phyloP scores from a whole-genome alignment of 108 stramenopile genomes.

The Stephanodiscus triporus region DNA sequence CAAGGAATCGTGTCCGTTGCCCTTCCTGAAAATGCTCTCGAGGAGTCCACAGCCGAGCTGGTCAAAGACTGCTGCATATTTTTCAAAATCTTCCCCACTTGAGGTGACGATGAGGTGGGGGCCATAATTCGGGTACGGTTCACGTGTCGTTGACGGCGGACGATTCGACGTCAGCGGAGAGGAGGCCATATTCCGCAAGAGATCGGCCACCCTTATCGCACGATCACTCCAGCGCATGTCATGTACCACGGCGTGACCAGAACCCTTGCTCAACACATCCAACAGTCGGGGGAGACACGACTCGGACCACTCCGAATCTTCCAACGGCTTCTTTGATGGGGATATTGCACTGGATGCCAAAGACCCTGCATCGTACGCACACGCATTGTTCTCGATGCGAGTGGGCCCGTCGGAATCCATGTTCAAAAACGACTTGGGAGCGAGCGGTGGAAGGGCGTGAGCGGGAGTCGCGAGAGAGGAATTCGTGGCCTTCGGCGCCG shows the following conservation, averaged over 20 bases:
- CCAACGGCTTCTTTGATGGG: conserved; percentile 26
- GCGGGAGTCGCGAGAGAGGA: conserved; percentile 13
- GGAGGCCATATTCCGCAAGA: conserved; percentile 57
- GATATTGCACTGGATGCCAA: conserved; percentile 8
- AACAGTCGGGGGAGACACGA: conserved; percentile 66
- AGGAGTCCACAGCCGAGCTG: conserved; percentile 30
- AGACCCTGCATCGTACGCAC: neutral
- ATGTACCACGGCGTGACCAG: conserved; percentile 77
- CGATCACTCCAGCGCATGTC: conserved; percentile 75
- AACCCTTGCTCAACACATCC: conserved; percentile 64
- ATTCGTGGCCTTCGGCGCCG: neutral
- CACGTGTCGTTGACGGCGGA: neutral
- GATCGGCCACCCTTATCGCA: conserved; percentile 61
- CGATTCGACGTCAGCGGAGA: neutral
- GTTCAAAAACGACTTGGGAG: conserved; percentile 31
- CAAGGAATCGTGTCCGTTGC: conserved; percentile 15
- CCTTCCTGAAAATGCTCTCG: conserved; percentile 11
- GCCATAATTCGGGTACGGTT: conserved; percentile 54
- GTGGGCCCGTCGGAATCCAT: neutral
- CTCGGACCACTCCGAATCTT: conserved; percentile 60
- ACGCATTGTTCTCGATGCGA: neutral
- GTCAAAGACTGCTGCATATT: conserved; percentile 40
- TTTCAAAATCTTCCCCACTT: conserved; percentile 67
- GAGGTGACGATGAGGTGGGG: conserved; percentile 82
- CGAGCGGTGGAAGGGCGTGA: conserved; percentile 28